These are phyloP conservation scores for Pulveroboletus sp. DNA, from an alignment of 768 basidiomycete genomes.

Conservation along the genomic window DNA sequence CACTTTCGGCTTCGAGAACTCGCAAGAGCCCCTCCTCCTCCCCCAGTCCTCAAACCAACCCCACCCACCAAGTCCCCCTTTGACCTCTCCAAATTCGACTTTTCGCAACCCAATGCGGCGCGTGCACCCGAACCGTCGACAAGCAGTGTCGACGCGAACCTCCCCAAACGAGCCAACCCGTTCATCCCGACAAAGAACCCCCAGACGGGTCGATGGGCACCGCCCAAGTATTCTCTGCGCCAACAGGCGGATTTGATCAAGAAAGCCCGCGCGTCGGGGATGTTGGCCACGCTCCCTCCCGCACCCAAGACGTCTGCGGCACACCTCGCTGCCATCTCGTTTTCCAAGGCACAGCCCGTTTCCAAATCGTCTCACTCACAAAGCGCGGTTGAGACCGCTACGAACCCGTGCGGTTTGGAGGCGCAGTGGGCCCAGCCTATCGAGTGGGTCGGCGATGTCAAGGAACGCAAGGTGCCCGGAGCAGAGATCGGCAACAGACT, in stretches of 20 bases:
- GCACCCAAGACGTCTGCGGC: conserved; percentile 52
- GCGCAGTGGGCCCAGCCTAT: conserved; percentile 24
- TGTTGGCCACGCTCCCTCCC: conserved; percentile 62
- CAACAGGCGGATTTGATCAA: conserved; percentile 79
- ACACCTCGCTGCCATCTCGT: conserved; percentile 22
- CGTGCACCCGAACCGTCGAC: conserved; percentile 2
- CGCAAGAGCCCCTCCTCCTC: conserved; percentile 11
- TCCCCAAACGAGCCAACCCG: conserved; percentile 49
- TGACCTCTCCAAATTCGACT: conserved; percentile 20
- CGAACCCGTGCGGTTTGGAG: neutral
- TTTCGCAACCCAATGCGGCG: conserved; percentile 15
- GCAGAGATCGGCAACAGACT: conserved; percentile 58
- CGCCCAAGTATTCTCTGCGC: conserved; percentile 69
- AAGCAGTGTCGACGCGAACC: too few relatives aligned
- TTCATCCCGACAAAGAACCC: conserved; percentile 65
- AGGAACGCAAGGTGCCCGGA: conserved; percentile 43
- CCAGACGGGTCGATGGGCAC: conserved; percentile 61
- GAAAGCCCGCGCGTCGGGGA: conserved; percentile 53
- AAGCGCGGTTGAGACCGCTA: neutral
- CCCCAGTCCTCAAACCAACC: conserved; percentile 26
- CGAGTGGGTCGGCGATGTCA: conserved; percentile 42
- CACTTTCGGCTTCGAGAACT: conserved; percentile 27
- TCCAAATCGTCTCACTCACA: conserved; percentile 4
- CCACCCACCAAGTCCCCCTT: conserved; percentile 4
- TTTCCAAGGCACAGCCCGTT: conserved; percentile 14